Percentiles rank a stretch among this genome's conserved stretches.
phyloP scores from a whole-genome alignment of 495 filamentous ascomycete species.

The Aspergillus nanangensis region DNA sequence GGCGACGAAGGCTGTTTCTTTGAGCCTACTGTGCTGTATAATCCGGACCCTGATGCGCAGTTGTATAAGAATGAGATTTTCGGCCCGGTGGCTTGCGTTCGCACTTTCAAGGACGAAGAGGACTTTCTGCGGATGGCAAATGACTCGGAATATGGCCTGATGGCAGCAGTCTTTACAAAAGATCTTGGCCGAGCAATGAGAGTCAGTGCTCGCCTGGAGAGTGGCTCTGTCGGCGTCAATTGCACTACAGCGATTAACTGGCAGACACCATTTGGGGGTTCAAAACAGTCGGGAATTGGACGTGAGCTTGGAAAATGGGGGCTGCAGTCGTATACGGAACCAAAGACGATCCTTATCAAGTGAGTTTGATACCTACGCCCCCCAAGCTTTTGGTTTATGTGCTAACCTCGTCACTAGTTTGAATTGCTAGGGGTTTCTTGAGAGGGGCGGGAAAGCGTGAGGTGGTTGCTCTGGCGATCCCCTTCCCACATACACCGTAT shows the following conservation, averaged over 20 bases:
- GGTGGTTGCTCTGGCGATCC: too few relatives aligned
- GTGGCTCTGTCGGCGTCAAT: not conserved
- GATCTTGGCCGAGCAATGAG: constrained; percentile 2
- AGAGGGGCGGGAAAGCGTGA: too few relatives aligned
- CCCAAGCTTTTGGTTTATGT: too few relatives aligned
- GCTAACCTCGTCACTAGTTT: too few relatives aligned
- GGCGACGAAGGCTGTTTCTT: constrained; percentile 2
- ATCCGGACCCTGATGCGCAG: not conserved
- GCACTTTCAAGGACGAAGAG: constrained; percentile 5
- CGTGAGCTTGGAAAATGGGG: constrained; percentile 57
- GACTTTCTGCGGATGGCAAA: constrained; percentile 6
- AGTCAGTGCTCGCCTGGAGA: constrained; percentile 1
- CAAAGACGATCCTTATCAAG: not conserved
- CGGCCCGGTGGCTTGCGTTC: constrained; percentile 2
- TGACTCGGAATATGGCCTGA: constrained; percentile 5
- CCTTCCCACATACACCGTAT: too few relatives aligned
- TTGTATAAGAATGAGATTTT: constrained; percentile 5
- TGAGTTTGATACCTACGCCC: too few relatives aligned
- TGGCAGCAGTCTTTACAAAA: constrained; percentile 2
- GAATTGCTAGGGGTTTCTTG: too few relatives aligned
- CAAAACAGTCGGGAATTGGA: constrained; percentile 86
- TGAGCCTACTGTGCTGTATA: constrained; percentile 3
- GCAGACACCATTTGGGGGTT: constrained; percentile 77
- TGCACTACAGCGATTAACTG: constrained; percentile 29
- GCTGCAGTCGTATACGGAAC: not conserved